phyloP scores from a whole-genome alignment of 495 filamentous ascomycete genomes.

The Neohortaea acidophila region DNA sequence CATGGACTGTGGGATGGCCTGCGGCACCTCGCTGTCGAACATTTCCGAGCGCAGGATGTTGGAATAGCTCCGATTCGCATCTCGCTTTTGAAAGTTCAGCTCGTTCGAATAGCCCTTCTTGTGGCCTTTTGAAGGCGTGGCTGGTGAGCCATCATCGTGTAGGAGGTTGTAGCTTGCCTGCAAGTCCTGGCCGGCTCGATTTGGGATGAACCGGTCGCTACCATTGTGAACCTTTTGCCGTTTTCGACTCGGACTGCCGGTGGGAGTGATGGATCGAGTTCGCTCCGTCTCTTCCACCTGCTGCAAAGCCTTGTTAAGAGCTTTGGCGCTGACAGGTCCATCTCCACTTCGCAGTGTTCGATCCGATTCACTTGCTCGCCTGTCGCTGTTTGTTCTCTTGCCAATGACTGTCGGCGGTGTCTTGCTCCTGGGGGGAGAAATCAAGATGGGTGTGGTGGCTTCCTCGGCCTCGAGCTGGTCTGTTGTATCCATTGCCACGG shows the following conservation, averaged over 20 bases:
- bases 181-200: constrained; percentile 81
- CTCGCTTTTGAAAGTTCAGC: constrained; percentile 86
- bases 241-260: constrained; percentile 70
- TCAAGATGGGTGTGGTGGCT: constrained; percentile 19
- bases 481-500: background rate
- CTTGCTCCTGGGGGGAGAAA: constrained; percentile 32
- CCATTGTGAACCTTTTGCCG: constrained; percentile 56
- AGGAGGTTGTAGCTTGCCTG: constrained; percentile 81
- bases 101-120: constrained; percentile 79
- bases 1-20: constrained; percentile 52
- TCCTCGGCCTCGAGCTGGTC: constrained; percentile 1
- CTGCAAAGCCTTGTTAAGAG: constrained; percentile 48
- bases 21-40: constrained; percentile 78
- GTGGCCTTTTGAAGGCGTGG: constrained; percentile 71
- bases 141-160: constrained; percentile 75
- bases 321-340: constrained; percentile 44
- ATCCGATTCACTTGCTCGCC: constrained; percentile 17
- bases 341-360: constrained; percentile 27
- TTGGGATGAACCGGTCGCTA: constrained; percentile 87
- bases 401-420: constrained; percentile 29
- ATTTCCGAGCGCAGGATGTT: constrained; percentile 78
- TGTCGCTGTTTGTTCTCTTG: constrained; percentile 27
- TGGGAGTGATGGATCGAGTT: constrained; percentile 53
- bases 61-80: constrained; percentile 80
- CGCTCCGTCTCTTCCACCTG: constrained; percentile 46